These are phyloP conservation scores for Ogataea pilisensis DNA, from an alignment of 805 yeast genomes.

Conservation along the genomic window DNA sequence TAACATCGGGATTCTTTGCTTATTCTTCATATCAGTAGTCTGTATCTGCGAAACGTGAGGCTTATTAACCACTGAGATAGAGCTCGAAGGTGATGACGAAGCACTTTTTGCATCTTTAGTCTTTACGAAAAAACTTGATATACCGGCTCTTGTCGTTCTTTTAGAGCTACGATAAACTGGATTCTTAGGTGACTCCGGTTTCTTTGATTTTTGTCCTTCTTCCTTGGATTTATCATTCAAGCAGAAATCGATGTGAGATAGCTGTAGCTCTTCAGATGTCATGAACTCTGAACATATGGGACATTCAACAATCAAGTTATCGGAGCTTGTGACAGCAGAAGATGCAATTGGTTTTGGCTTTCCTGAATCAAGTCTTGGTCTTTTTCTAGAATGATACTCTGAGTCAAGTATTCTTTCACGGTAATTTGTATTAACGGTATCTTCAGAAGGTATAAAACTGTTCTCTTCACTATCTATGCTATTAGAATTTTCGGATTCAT, in stretches of 20 bases:
- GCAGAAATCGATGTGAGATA: conserved; percentile 61
- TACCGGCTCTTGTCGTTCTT: conserved; percentile 8
- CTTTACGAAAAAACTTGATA: conserved; percentile 12
- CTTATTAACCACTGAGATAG: conserved; percentile 1
- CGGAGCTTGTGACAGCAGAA: background rate
- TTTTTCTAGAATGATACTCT: background rate
- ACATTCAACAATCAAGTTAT: conserved; percentile 44
- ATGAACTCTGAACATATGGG: conserved; percentile 61
- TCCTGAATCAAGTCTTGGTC: background rate
- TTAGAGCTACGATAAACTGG: conserved; percentile 1
- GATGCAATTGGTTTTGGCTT: conserved; percentile 11
- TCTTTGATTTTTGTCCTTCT: conserved; percentile 17
- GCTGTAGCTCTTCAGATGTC: conserved; percentile 53
- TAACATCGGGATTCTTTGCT: conserved; percentile 51
- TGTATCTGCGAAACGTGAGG: conserved; percentile 22
- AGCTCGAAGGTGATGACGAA: conserved; percentile 7
- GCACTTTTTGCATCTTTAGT: background rate
- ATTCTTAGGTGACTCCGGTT: conserved; percentile 7
- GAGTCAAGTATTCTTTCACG: no score
- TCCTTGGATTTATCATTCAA: conserved; percentile 22
- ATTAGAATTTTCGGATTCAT: background rate
- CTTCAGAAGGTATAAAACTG: no score
- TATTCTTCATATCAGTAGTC: conserved; percentile 13
- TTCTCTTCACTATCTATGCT: conserved; percentile 13
- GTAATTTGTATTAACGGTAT: no score